Conservation (phyloP, 192 early-diverging fungal genomes). For the Gamsiella multidivaricata region DNA sequence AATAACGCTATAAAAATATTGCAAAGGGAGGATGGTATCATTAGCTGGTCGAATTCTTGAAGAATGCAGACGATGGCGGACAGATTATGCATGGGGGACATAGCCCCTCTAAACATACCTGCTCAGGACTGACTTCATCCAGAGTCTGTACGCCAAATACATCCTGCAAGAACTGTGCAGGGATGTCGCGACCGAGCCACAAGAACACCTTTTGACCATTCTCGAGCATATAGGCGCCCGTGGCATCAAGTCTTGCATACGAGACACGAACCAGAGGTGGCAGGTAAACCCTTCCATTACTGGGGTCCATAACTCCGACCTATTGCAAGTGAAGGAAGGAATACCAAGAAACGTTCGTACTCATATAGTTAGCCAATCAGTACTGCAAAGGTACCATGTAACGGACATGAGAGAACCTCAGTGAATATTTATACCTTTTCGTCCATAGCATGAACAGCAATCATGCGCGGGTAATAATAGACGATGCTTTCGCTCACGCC, state of each 20-base stretch:
- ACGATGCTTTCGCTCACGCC: slow-evolving; percentile 77
- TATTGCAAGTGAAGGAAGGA: background rate
- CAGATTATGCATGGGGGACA: no score
- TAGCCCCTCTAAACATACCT: slow-evolving; percentile 63
- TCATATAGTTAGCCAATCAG: no score
- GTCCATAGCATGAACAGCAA: slow-evolving; percentile 73
- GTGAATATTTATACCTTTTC: slow-evolving; percentile 52
- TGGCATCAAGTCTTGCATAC: slow-evolving; percentile 75
- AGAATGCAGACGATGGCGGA: no score
- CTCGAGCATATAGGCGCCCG: slow-evolving; percentile 88
- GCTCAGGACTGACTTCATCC: slow-evolving; percentile 73
- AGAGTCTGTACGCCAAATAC: slow-evolving; percentile 82
- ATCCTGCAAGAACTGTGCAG: slow-evolving; percentile 70
- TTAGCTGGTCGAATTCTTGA: no score
- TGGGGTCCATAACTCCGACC: slow-evolving; percentile 45
- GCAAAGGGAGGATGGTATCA: no score
- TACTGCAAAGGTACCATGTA: no score
- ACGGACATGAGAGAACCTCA: background rate
- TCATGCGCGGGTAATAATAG: slow-evolving; percentile 87
- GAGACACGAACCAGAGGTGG: slow-evolving; percentile 83
- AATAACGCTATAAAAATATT: slow-evolving; percentile 49
- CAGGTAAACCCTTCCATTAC: slow-evolving; percentile 66
- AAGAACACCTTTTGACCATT: slow-evolving; percentile 81
- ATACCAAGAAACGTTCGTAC: background rate
- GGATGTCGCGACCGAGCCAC: slow-evolving; percentile 86